phyloP scores from a whole-genome alignment of 345 rosid genomes.

The Alliaria petiolata region DNA sequence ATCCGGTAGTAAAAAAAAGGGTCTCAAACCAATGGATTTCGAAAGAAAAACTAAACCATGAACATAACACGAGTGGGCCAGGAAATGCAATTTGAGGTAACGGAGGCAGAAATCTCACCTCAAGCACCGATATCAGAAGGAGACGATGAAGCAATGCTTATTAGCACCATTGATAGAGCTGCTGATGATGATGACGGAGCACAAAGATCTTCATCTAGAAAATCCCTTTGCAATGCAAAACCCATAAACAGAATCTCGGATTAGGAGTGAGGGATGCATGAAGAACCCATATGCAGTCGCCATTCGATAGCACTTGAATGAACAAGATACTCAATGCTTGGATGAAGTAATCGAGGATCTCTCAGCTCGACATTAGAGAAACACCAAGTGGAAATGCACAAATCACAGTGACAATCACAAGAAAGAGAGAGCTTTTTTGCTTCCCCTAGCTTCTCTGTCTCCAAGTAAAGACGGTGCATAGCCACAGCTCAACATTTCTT shows the following conservation, averaged over 20 bases:
- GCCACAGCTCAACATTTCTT: conserved; percentile 15
- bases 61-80: not conserved
- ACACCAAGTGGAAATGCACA: too few species aligned
- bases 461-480: not conserved
- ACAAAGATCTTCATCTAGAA: conserved; percentile 36
- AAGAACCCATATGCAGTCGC: conserved; percentile 62
- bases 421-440: not conserved
- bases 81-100: not conserved
- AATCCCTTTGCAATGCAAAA: conserved; percentile 32
- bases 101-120: conserved; percentile 33
- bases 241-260: conserved; percentile 50
- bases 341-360: not conserved
- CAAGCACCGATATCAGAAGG: conserved; percentile 42
- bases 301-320: conserved; percentile 25
- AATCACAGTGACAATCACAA: conserved; percentile 13
- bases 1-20: not conserved
- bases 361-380: not conserved
- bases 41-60: not conserved
- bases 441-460: not conserved
- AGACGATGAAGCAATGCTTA: conserved; percentile 18
- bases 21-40: not conserved
- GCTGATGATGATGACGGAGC: conserved; percentile 25
- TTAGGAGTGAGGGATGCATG: conserved; percentile 45
- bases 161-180: too few species aligned
- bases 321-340: not conserved